Base-by-base conservation (phyloP, 768 basidiomycete genomes). In the Omphalotus guepiniiformis region DNA sequence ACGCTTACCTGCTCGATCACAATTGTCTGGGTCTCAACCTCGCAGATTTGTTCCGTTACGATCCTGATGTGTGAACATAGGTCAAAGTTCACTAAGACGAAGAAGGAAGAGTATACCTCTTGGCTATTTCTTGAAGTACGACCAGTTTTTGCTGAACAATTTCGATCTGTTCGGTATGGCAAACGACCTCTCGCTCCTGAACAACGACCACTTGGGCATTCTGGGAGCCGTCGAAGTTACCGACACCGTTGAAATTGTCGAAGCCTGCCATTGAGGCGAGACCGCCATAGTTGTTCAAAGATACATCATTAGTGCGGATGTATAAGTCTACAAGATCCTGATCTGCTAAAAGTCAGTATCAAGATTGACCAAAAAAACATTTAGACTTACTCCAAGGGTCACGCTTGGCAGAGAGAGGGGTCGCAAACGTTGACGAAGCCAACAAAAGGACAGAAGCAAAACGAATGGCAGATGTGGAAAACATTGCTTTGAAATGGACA, bases 1-100 rank as follows among this genome's bases (percentile, higher is more conserved):
- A 53, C 42, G 36, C 53, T 50, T 27, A 49, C 26, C 34, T 59
- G 55, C 15, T 44, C 53, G 11, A 58, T 48, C 30, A 59, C 56
- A 23, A 65, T 56, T 3, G 59, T 61, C 41, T 66, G 64, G 32
- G 58, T 58, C 42, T 64, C 54, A 35, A 64, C 63, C 30, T 64
- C 58, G 47, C 64, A 65, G 21, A 64, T 56, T 28, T 60, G 60
- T 43, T 64, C 57, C 21, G 55, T 59, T 38, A 61, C 53, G n/a
- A 61, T 58, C 27, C 62, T 61, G 32, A 29, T n/a, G n/a, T n/a
- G n/a, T n/a, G n/a, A n/a, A 30, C 15, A 21, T 21, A 5, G 21
- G 15, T 13, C 34, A 48, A 16, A 40, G 38, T 16, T 29, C 3
- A 22, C 6, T 6, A 39, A 22, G 1, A 25, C n/a, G 12, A 21